Evolutionary conservation across 176 grass and related monocot species (phyloP), one percentile per base, ranked within the genome.

Genomic region (Aegilops umbellulata): DNA sequence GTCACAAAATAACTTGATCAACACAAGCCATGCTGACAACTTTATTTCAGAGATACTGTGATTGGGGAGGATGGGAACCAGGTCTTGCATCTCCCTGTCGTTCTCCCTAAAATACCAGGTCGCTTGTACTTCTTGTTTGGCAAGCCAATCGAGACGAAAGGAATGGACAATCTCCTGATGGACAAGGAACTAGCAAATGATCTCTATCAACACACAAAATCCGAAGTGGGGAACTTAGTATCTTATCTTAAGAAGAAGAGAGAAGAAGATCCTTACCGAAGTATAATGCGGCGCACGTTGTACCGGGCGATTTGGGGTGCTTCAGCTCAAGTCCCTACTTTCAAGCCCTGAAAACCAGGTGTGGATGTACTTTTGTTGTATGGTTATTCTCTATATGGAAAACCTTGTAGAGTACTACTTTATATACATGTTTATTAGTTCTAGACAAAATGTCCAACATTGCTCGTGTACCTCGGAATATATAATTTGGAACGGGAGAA

Each of bases 81-180:
- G 62, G 78, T 74, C 13, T 10, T 98, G 9, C 68, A 87, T 81
- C 0, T 98, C 1, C 96, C 93, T 24, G 80, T 46, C 39, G 4
- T 95, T 65, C 65, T 98, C 62, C 96, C 96, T 15, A 98, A 94
- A 75, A 69, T 95, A 68, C 96, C 93, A 42, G 96, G 96, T 29
- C 92, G 93, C 22, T 82, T 98, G 29, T 98, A 98, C 79, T 95
- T 84, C 64, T 79, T 89, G 6, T 98, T 98, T 22, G 96, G 96
- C 5, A 88, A 90, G 79, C 93, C 93, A 3, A 89, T 94, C 24
- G 86, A 95, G 81, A 82, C 84, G 58, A 86, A 61, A 76, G 90
- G 92, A 60, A 84, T 87, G 83, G 47, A 77, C 23, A 89, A 83
- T 80, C 47, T 98, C 36, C 38, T 95, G 31, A 85, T 88, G 6